Evolutionary conservation across 106 monocot species (phyloP), one percentile per base, ranked within the genome.

Genomic region (Allium fistulosum): DNA sequence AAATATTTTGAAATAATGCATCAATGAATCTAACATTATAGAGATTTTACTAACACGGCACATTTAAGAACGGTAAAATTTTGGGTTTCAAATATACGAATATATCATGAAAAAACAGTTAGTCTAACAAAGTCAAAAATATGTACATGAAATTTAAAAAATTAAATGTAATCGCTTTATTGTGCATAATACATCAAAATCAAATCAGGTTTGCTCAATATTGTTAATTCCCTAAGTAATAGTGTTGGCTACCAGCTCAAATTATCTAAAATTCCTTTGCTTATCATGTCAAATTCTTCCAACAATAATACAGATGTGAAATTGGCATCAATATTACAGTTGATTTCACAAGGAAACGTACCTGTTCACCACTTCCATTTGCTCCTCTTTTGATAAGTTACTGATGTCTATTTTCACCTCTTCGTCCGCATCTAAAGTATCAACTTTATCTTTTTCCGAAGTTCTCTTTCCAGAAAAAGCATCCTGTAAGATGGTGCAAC

Each of bases 311-410:
- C 11, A 51, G 5, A 13, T 16, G 37, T 9, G 17, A 68, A 50
- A 8, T 8, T 22, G 27, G 14, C 53, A 62, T 51, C 4, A 55
- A 11, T 2, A 17, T 37, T 37, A 22, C 8, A 37, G 7, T 46
- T 26, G 51, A 64, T 26, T 66, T 14, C 9, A 58, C 7, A 57
- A 79, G 14, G 17, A 7, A 65, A 14, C 53, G 58, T 81, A 94
- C 94, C 87, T 87, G 69, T 85, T 81, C 48, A 91, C 80, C 56
- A 81, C 69, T 77, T 88, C 81, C 94, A 94, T 91, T 74, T 87
- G 78, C 68, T 91, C 91, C 65, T 85, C 88, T 62, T 85, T 87
- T 67, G 90, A 79, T 58, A 94, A 76, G 26, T 74, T 61, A 77
- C 58, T 76, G 46, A 90, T 13, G 73, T 94, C 87, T 58, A 82